Evolutionary conservation across 257 asterid genomes (phyloP).

Genomic region (Cinchona pubescens): DNA sequence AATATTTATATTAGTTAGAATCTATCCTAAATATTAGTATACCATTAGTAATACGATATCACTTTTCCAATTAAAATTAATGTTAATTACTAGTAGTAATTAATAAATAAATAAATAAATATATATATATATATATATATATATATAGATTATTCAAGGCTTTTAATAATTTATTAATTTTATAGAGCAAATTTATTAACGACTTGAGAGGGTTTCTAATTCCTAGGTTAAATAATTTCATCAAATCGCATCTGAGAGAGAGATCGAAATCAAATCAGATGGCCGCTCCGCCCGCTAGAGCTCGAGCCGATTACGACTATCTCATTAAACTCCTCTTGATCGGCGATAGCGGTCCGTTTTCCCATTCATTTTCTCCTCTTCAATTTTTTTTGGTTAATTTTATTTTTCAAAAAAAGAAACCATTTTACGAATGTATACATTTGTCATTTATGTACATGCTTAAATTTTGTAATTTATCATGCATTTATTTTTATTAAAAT

Average conservation of each 20-base stretch:
- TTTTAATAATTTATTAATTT: not conserved
- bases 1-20: not conserved
- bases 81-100: not conserved
- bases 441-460: not conserved
- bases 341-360: constrained; percentile 52
- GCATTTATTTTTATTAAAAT: not conserved
- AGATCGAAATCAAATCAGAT: constrained; percentile 23
- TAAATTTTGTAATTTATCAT: not conserved
- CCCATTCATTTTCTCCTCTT: not conserved
- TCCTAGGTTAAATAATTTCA: constrained; percentile 5
- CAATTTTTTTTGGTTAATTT: not conserved
- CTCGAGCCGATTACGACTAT: constrained; percentile 58
- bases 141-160: no score
- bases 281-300: constrained; percentile 63
- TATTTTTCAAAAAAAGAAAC: not conserved
- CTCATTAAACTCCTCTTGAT: constrained; percentile 50
- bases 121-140: no score
- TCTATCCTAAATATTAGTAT: not conserved
- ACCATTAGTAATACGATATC: not conserved
- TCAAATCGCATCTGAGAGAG: constrained; percentile 6
- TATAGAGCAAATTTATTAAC: not conserved
- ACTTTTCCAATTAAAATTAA: not conserved
- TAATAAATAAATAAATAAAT: no score
- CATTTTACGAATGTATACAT: not conserved
- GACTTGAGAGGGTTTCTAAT: not conserved